phyloP scores from a whole-genome alignment of 2,329 filamentous ascomycete species.

The Westerdykella sp. region DNA sequence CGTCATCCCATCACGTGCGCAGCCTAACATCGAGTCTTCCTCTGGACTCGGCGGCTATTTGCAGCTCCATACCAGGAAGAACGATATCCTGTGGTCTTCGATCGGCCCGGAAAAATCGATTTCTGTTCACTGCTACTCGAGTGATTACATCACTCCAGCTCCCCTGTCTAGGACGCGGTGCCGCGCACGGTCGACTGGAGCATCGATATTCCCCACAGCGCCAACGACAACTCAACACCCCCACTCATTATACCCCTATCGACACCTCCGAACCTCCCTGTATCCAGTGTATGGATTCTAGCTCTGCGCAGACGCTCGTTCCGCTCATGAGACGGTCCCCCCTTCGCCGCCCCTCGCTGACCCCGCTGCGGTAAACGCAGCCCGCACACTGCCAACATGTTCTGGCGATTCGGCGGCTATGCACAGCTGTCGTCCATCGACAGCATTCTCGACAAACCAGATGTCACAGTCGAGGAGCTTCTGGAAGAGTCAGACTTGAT shows the following conservation, averaged over 20 bases:
- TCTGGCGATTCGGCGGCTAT: constrained; percentile 99
- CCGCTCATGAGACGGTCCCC: constrained; percentile 9
- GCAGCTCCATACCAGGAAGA: no score
- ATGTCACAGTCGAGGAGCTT: constrained; percentile 91
- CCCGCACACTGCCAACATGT: constrained; percentile 63
- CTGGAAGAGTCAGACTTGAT: constrained; percentile 94
- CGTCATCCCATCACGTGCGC: no score
- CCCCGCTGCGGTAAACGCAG: constrained; percentile 23
- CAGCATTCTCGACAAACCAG: constrained; percentile 88
- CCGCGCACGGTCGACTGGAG: background rate
- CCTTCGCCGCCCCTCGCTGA: constrained; percentile 3
- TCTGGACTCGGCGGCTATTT: no score
- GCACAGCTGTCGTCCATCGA: constrained; percentile 96
- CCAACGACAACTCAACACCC: background rate
- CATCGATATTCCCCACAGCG: background rate
- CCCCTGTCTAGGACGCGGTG: no score
- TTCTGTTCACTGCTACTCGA: no score
- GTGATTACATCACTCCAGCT: no score
- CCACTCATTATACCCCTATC: no score
- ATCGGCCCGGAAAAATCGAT: no score
- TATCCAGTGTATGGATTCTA: background rate
- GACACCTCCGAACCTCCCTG: background rate
- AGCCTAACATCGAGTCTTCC: no score
- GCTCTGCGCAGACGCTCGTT: background rate
- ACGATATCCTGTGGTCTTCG: no score